Evolutionary conservation across 805 yeast species (phyloP).

Genomic region (Candida odintsovae): DNA sequence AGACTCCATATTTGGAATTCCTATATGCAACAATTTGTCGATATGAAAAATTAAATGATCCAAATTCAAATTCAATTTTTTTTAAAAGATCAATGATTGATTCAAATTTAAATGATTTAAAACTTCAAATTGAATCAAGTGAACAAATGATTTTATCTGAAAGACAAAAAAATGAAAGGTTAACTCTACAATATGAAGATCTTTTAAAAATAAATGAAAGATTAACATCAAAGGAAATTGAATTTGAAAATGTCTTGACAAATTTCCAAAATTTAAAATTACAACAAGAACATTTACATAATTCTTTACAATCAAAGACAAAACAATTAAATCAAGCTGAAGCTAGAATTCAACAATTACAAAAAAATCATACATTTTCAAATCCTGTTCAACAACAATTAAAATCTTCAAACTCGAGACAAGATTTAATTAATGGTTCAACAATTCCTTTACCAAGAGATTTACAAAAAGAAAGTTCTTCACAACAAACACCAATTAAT

Average conservation of each 20-base stretch:
- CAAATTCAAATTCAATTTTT: conserved; percentile 10
- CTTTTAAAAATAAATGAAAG: conserved; percentile 1
- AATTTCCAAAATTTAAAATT: conserved; percentile 1
- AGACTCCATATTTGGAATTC: conserved; percentile 88
- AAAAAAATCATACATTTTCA: no score
- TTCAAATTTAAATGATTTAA: conserved; percentile 3
- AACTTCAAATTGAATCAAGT: not conserved
- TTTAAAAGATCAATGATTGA: conserved; percentile 20
- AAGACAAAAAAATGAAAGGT: conserved; percentile 1
- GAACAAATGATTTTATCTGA: not conserved
- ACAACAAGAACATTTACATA: not conserved
- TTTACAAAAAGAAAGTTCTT: no score
- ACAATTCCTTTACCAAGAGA: no score
- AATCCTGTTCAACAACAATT: no score
- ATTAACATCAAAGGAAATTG: not conserved
- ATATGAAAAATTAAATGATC: conserved; percentile 28
- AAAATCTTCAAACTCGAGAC: no score
- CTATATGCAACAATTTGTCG: conserved; percentile 75
- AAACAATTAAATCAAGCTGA: conserved; percentile 6
- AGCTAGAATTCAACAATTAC: conserved; percentile 3
- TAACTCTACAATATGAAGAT: conserved; percentile 4
- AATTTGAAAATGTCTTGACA: not conserved
- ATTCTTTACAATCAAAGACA: not conserved
- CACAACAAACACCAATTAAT: not conserved
- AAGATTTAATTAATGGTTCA: no score